Conservation (phyloP, 2,329 filamentous ascomycete genomes). For the Colletotrichum australisinense region DNA sequence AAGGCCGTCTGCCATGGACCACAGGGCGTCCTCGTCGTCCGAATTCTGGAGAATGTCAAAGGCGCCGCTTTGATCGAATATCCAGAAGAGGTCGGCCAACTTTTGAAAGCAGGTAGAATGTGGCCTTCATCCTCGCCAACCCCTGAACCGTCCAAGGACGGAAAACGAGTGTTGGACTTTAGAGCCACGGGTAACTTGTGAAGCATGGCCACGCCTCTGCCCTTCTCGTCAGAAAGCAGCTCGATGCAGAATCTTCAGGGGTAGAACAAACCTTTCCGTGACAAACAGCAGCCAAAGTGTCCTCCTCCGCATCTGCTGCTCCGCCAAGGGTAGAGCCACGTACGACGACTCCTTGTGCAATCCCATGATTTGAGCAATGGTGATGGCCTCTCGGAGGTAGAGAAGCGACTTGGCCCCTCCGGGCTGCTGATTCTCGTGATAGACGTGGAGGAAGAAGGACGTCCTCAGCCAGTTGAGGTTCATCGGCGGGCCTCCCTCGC, state of each 20-base stretch:
- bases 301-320: constrained; percentile 57
- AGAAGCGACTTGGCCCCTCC: constrained; percentile 59
- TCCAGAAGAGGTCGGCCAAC: constrained; percentile 60
- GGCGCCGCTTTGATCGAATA: constrained; percentile 60
- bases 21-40: constrained; percentile 45
- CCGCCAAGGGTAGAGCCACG: constrained; percentile 44
- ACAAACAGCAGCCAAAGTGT: constrained; percentile 50
- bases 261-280: constrained; percentile 49
- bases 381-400: constrained; percentile 62
- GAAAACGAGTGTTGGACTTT: constrained; percentile 52
- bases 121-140: constrained; percentile 52
- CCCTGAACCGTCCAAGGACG: constrained; percentile 45
- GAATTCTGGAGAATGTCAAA: constrained; percentile 58
- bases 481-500: constrained; percentile 42
- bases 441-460: constrained; percentile 64
- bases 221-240: background rate
- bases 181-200: constrained; percentile 61
- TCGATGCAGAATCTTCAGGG: background rate
- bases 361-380: constrained; percentile 60
- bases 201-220: constrained; percentile 60
- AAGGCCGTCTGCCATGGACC: constrained; percentile 39
- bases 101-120: constrained; percentile 62
- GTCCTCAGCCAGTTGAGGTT: constrained; percentile 56
- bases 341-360: constrained; percentile 58
- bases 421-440: constrained; percentile 59